phyloP scores from a whole-genome alignment of 306 rosid genomes.

The Cucumis cinereus region DNA sequence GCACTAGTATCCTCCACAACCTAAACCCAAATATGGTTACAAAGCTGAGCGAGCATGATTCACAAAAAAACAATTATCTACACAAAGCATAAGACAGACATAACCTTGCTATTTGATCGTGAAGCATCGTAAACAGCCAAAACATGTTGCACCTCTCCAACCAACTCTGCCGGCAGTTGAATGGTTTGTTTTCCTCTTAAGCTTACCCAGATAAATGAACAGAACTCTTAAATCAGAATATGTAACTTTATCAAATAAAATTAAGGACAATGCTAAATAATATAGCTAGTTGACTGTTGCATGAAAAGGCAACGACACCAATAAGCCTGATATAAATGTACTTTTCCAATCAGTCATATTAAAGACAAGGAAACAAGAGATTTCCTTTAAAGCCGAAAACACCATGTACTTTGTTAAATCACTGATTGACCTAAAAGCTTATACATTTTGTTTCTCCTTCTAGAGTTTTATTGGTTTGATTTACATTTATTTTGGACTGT shows the following conservation, averaged over 20 bases:
- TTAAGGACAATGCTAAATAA: not conserved
- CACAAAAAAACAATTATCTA: not conserved
- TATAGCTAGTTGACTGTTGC: not conserved
- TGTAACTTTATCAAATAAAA: not conserved
- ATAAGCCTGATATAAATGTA: not conserved
- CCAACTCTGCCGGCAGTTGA: constrained; percentile 58
- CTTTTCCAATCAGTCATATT: not conserved
- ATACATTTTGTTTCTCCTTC: too few species aligned
- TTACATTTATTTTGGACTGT: too few species aligned
- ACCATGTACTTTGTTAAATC: too few species aligned
- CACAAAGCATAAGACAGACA: constrained; percentile 5
- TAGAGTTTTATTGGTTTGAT: too few species aligned
- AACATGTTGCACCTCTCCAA: constrained; percentile 67
- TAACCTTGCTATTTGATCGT: constrained; percentile 51
- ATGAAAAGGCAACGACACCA: not conserved
- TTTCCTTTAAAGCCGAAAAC: not conserved
- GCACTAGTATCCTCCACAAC: constrained; percentile 86
- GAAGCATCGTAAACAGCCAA: constrained; percentile 56
- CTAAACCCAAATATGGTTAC: constrained; percentile 25
- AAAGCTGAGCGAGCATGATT: not conserved
- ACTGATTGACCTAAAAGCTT: too few species aligned
- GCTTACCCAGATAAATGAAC: constrained; percentile 33
- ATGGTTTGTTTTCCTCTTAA: constrained; percentile 66
- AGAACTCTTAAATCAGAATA: constrained; percentile 4
- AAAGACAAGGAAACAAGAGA: not conserved